phyloP scores from a whole-genome alignment of 345 rosid species.

The Salix caprea region DNA sequence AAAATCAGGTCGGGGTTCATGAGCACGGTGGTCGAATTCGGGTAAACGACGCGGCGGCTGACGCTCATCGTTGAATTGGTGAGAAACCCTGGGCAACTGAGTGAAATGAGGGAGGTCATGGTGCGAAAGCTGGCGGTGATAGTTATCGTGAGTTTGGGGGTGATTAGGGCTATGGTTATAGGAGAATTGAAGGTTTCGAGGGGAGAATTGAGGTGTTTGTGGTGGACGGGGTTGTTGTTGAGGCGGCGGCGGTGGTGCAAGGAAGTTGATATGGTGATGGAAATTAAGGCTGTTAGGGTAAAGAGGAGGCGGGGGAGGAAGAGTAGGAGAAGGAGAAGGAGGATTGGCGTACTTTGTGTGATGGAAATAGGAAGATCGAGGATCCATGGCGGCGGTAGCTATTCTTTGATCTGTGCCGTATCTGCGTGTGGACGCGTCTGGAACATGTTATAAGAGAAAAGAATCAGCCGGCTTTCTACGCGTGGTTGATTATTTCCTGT shows the following conservation, averaged over 20 bases:
- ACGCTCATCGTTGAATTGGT: neutral
- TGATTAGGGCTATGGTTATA: conserved; percentile 14
- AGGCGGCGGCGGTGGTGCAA: neutral
- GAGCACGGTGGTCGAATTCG: neutral
- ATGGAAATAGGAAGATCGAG: neutral
- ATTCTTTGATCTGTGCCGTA: neutral
- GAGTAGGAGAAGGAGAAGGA: neutral
- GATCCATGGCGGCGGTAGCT: neutral
- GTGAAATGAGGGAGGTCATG: conserved; percentile 22
- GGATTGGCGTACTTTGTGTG: neutral
- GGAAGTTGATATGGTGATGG: neutral
- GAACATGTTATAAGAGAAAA: neutral
- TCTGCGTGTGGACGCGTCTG: neutral
- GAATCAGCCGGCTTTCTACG: neutral
- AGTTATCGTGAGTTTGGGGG: neutral
- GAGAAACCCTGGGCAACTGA: conserved; percentile 26
- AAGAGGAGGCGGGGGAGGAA: neutral
- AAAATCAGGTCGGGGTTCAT: conserved; percentile 6
- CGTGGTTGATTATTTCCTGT: neutral
- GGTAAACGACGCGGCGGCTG: conserved; percentile 10
- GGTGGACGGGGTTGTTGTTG: too few species aligned
- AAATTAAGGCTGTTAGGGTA: neutral
- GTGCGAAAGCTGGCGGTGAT: neutral
- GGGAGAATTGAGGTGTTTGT: neutral
- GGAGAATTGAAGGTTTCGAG: neutral